Base-by-base conservation (phyloP, 768 basidiomycete genomes). In the Tricholomella constricta region DNA sequence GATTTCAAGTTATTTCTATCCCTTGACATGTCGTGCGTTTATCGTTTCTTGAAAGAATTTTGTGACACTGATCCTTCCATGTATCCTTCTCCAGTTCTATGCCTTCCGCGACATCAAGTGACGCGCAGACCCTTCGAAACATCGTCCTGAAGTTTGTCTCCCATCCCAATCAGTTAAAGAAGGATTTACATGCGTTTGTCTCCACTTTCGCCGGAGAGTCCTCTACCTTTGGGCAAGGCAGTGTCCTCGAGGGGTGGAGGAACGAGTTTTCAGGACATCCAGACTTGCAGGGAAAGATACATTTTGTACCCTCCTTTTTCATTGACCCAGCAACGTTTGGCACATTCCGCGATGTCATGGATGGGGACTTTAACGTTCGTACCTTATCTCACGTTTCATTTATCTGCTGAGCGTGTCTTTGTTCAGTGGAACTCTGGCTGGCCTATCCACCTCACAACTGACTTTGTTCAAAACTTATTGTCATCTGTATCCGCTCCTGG, bases 381-480 rank as follows among this genome's bases (percentile, higher is more conserved):
- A 14, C 20, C 54, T 46, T 15, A 45, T 25, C 20, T 47, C 15
- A 19, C 20, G 34, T 47, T 51, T 14, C 46, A 52, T 53, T 32
- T 52, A 51, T 43, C 12, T 37, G 19, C 53, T 58, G 45, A 64
- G 54, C 54, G 10, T 23, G 43, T 32, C 17, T 54, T 19, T 25
- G 9, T 14, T n/a, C 42, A 87, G 83, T 94, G 87, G 87, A 89
- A 94, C 65, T 79, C 80, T 23, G 91, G 76, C 32, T 94, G 91
- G 91, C 89, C 91, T 2, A 77, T 78, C 54, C 66, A 85, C 66
- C 66, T 88, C 10, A 85, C 76, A 4, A 67, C 72, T 8, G 63
- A 67, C 23, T 76, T 74, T 48, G 74, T 72, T n/a, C 46, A 32
- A 41, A 52, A 45, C 12, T 27, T 52, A 41, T 29, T 56, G 22